Evolutionary conservation across 257 asterid species (phyloP).

Genomic region (Salvia splendens): DNA sequence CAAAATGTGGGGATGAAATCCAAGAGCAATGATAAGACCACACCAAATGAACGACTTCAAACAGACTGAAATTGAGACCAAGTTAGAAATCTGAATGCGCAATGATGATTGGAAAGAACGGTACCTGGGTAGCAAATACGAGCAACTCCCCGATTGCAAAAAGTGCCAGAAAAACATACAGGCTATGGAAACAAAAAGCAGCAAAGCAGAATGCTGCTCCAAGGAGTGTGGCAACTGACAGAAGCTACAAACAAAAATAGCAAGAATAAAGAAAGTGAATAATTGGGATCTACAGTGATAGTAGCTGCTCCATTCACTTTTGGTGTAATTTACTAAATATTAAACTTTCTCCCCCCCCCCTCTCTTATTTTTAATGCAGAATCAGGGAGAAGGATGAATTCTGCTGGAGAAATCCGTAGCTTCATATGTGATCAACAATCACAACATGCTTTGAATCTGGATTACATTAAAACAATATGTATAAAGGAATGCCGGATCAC

Average conservation of each 20-base stretch:
- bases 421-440: not conserved
- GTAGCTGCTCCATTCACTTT: not conserved
- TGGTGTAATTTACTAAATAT: too few relatives aligned
- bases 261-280: not conserved
- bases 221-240: slow-evolving; percentile 58
- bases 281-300: not conserved
- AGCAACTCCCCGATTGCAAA: slow-evolving; percentile 83
- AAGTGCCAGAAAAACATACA: slow-evolving; percentile 58
- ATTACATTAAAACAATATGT: not conserved
- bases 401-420: too few relatives aligned
- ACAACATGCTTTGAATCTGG: too few relatives aligned
- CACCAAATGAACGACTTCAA: too few relatives aligned
- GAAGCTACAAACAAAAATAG: slow-evolving; percentile 57
- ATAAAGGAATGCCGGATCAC: slow-evolving; percentile 36
- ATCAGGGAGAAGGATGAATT: too few relatives aligned
- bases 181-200: slow-evolving; percentile 78
- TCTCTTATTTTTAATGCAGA: too few relatives aligned
- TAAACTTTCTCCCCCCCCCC: too few relatives aligned
- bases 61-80: too few relatives aligned
- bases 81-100: not conserved
- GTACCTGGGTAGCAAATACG: slow-evolving; percentile 89
- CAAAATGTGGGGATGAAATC: too few relatives aligned
- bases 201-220: slow-evolving; percentile 85
- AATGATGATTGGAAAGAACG: slow-evolving; percentile 22
- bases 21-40: too few relatives aligned